Conservation (phyloP, 169 alveolate species). For the Fabrea salina region DNA sequence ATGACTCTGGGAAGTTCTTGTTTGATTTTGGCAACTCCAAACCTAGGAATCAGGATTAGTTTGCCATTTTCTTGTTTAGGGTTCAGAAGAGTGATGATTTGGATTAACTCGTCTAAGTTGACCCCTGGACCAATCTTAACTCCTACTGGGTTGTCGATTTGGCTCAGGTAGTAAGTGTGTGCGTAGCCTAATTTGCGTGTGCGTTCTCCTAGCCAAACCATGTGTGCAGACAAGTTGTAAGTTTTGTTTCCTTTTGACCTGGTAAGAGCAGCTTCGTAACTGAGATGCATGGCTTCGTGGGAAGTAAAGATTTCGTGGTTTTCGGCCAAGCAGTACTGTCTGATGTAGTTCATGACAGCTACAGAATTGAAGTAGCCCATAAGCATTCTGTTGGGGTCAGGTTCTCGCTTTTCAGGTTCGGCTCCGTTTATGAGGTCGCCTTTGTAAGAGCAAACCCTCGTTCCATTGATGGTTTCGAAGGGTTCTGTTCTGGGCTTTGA, state of each 20-base stretch:
- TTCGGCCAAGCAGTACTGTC: not conserved
- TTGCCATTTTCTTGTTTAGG: slow-evolving; percentile 60
- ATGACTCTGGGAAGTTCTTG: slow-evolving; percentile 40
- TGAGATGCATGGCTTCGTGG: slow-evolving; percentile 68
- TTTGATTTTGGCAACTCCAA: slow-evolving; percentile 43
- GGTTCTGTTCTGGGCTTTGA: slow-evolving; percentile 63
- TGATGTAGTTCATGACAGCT: slow-evolving; percentile 41
- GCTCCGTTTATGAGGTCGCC: slow-evolving; percentile 68
- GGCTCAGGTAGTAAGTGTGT: slow-evolving; percentile 66
- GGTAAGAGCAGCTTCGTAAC: slow-evolving; percentile 63
- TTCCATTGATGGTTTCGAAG: slow-evolving; percentile 43
- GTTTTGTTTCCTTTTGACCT: slow-evolving; percentile 19
- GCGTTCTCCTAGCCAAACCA: slow-evolving; percentile 76
- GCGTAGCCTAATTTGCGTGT: slow-evolving; percentile 63
- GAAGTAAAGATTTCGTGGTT: slow-evolving; percentile 43
- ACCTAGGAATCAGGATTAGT: slow-evolving; percentile 55
- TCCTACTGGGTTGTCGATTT: slow-evolving; percentile 68
- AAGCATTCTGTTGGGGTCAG: slow-evolving; percentile 59
- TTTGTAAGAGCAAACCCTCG: slow-evolving; percentile 43
- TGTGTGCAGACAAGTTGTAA: slow-evolving; percentile 51
- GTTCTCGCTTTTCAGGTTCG: slow-evolving; percentile 41
- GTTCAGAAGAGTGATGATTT: slow-evolving; percentile 42
- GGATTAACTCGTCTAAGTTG: slow-evolving; percentile 35
- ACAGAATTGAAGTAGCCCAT: slow-evolving; percentile 53
- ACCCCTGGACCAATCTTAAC: slow-evolving; percentile 71